Base-by-base conservation (phyloP, 805 yeast genomes). In the Grigorovia jiainica region DNA sequence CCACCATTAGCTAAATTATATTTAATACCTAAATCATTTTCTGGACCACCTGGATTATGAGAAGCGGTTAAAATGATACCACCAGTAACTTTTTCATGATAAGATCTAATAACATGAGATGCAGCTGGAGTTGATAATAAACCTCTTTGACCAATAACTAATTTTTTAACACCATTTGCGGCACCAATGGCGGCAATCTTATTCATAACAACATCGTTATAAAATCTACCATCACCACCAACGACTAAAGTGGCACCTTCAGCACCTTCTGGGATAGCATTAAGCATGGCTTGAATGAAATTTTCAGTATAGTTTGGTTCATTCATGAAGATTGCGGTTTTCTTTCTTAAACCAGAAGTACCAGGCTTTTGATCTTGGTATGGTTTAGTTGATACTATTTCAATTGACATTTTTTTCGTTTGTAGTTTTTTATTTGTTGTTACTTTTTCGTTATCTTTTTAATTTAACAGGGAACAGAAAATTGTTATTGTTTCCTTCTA, bases 1-100 rank as follows among this genome's bases (percentile, higher is more conserved):
- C 96, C 98, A 51, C 98, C 98, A 59, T 90, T 90, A 49, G 84
- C 76, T 62, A 92, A 70, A 64, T 90, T 92, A 70, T 92, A 92
- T 68, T 90, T 90, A 70, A 90, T 90, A 42, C 98, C 98, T 60
- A 87, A 73, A 61, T 90, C 98, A 49, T 84, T 79, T 21, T 72
- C 66, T 44, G 95, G 95, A 7, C 97, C 97, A 61, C 98, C 98
- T 15, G 98, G 98, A 65, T 90, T 90, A 65, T 90, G 98, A 19
- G 95, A 82, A 2, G 97, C 97, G 7, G 98, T 90, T 57, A 90
- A 71, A 51, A 92, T 86, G 65, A 90, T 90, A 47, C 97, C 97
- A 47, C 97, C 98, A 10, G 96, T 87, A 44, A 81, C 77, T 29
- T 74, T 71, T 25, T 61, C 66, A 23, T 59, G 57, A 49, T 70